Evolutionary conservation across 2,329 filamentous ascomycete genomes (phyloP).

Genomic region (Penicillium sp.): DNA sequence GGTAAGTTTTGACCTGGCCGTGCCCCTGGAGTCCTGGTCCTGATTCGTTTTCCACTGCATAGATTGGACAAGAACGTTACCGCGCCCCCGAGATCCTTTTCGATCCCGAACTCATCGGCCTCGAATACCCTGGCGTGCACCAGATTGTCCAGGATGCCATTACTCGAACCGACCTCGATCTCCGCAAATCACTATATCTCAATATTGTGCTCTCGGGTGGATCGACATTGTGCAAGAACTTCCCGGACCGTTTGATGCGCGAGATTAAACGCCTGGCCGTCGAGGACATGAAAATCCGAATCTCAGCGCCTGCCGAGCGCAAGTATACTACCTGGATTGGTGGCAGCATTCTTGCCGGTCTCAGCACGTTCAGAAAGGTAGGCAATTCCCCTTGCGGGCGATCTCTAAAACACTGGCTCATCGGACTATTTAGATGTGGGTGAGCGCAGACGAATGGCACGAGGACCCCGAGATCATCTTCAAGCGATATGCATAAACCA

Average conservation of each 20-base stretch:
- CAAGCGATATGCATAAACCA: constrained; percentile 79
- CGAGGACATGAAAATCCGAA: constrained; percentile 99
- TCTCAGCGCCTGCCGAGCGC: constrained; percentile 92
- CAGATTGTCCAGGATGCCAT: constrained; percentile 98
- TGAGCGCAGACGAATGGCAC: constrained; percentile 99
- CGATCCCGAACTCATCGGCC: constrained; percentile 91
- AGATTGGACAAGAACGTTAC: constrained; percentile 92
- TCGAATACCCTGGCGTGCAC: constrained; percentile 94
- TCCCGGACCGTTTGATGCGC: constrained; percentile 83
- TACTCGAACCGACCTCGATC: constrained; percentile 87
- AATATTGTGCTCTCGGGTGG: constrained; percentile 97
- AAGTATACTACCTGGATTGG: constrained; percentile 99
- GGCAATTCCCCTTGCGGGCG: constrained; percentile 22
- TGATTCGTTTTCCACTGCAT: constrained; percentile 4
- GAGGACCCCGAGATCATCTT: constrained; percentile 99
- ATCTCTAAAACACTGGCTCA: constrained; percentile 1
- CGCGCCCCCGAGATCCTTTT: constrained; percentile 95
- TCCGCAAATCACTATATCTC: constrained; percentile 86
- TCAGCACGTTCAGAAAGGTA: constrained; percentile 98
- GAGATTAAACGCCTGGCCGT: constrained; percentile 91
- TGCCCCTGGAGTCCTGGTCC: not conserved
- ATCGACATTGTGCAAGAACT: constrained; percentile 92
- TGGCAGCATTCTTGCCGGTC: constrained; percentile 88
- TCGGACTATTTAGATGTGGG: constrained; percentile 76
- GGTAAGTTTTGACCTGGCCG: constrained; percentile 46